Evolutionary conservation across 768 basidiomycete species (phyloP), one percentile per base, ranked within the genome.

Genomic region (Obba rivulosa): DNA sequence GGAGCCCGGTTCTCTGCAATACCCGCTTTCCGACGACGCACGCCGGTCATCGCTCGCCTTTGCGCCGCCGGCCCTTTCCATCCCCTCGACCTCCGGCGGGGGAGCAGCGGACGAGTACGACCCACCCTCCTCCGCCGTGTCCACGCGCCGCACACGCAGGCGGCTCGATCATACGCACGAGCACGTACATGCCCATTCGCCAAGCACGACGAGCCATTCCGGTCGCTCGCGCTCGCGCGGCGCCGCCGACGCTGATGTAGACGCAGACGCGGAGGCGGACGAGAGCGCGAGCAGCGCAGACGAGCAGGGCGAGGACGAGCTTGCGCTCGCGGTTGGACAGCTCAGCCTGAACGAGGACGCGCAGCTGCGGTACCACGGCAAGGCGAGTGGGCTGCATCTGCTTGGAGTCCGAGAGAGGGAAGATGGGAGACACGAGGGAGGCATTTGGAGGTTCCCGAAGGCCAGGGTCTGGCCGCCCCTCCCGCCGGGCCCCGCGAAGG

Each of bases 401-500:
- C 66, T 92, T 41, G 80, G 80, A 14, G 69, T 69, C 55, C 77
- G 78, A 50, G 79, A 80, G 43, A 73, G 81, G 38, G 63, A 73
- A 45, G 85, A 87, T 58, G 71, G 74, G 35, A 72, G 85, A 57
- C 86, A 83, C 54, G 83, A 85, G 55, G 85, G 82, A 17, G 88
- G 86, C 0, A 84, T 87, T 46, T 88, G 87, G 85, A 81, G 83
- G 23, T 93, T 94, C 66, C 90, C 92, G 0, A 83, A 82, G 55
- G 85, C 90, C 2, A 77, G 91, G n/a, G 86, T 92, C 21, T 94
- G 92, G 92, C 92, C 92, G 0, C 81, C 81, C 3, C 63, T 77
- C 51, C 63, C 51, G 49, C 64, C 25, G 9, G 41, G 63, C 65
- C 47, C 40, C 38, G 45, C 49, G 28, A 59, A 60, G 11, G 50